Evolutionary conservation across 2,329 filamentous ascomycete species (phyloP), one percentile per base, ranked within the genome.

Genomic region (Xylariaceae sp.): DNA sequence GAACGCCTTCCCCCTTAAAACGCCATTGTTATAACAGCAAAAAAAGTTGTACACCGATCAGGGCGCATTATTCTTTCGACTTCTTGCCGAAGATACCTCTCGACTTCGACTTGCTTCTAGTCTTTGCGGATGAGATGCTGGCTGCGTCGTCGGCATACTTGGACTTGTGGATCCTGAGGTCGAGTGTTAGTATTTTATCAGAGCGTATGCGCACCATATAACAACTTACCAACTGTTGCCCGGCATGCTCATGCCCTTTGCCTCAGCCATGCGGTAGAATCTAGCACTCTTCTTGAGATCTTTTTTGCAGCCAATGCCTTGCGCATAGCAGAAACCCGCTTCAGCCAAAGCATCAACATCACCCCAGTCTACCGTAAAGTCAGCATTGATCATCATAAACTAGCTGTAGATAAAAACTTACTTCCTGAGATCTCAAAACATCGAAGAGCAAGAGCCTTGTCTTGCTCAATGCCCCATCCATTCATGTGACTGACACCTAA

Each of bases 401-500:
- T 34, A 17, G 35, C 42, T 3, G n/a, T 6, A n/a, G 13, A 47
- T 2, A 45, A 10, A 64, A 81, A 62, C 85, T 79, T 77, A 87
- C 85, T 88, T 55, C 90, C 93, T 48, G 94, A 94, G 67, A 97
- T 96, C 74, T 99, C 94, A 72, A 97, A 99, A 72, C 94, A 99
- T 56, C 92, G 84, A 69, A 99, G 75, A 0, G 92, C 94, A 60
- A 97, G 81, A 4, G 83, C 77, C 73, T 94, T 96, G 72, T 99
- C 94, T 74, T 96, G 92, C 67, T 93, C 86, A 45, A 96, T 95
- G 13, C 94, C 94, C 94, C 94, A 99, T 4, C 94, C 94, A 68
- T 99, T 97, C 85, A 97, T 92, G 72, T 97, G 93, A 71, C 91
- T 96, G 30, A 97, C 92, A 2, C 94, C 94, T 23, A 99, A 81